Evolutionary conservation across 441 rosid species (phyloP), one percentile per base, ranked within the genome.

Genomic region (Adansonia madagascariensis): DNA sequence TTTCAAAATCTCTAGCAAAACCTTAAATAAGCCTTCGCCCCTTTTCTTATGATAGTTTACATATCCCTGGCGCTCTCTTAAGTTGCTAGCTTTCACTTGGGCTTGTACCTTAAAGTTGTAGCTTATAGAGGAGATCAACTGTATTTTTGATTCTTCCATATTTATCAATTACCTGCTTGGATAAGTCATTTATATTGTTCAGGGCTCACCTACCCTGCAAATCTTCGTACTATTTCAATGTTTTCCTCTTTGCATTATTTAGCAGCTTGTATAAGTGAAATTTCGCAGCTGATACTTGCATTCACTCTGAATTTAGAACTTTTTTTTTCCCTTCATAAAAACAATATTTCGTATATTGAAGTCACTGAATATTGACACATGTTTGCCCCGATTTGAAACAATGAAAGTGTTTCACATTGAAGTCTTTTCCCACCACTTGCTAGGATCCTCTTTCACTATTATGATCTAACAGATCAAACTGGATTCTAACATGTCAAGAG

Each of bases 401-500:
- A 63, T 63, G 46, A 31, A 60, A 15, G 11, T 63, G 15, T 27
- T 63, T 31, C 20, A 4, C 18, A 63, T 6, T 18, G 15, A 63
- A 63, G 1, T 17, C 15, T 41, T 66, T 43, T 12, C 27, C 11
- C 4, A 41, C 52, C 27, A 2, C 52, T 18, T 65, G 3, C 27
- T 41, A 41, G 49, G 24, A 17, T 65, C 24, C 70, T 41, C 50
- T 3, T 65, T 65, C 70, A 39, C 70, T 65, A 15, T 39, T 35
- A n/a, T 41, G 50, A 64, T 64, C 70, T 17, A 8, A n/a, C 50
- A 39, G 22, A 64, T 3, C 4, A 44, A 64, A 15, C 41, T 12
- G 41, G 49, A n/a, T 41, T 39, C 49, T 64, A 62, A 31, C 24
- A 64, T 64, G 49, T 64, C 8, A 15, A 64, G 69, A 64, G 24